phyloP scores from a whole-genome alignment of 768 basidiomycete species.

The Infundibulicybe gibba region DNA sequence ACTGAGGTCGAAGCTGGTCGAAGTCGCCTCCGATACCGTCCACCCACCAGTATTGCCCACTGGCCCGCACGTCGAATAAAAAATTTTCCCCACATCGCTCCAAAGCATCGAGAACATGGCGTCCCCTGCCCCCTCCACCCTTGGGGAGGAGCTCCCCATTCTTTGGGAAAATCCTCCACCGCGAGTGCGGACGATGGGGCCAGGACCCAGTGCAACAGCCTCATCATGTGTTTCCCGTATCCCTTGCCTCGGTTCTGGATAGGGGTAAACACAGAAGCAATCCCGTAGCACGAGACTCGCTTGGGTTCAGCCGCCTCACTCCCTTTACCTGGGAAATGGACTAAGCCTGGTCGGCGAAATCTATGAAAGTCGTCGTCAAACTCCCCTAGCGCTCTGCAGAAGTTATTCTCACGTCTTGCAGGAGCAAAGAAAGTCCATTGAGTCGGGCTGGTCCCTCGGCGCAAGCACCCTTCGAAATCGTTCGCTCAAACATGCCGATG shows the following conservation, averaged over 20 bases:
- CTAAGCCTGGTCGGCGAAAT: constrained; percentile 24
- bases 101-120: constrained; percentile 47
- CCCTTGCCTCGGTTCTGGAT: constrained; percentile 45
- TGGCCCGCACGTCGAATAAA: constrained; percentile 38
- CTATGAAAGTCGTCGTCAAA: constrained; percentile 7
- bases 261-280: constrained; percentile 59
- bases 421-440: constrained; percentile 53
- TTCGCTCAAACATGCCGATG: neutral
- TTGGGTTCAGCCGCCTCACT: constrained; percentile 3
- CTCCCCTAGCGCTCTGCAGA: too few species aligned
- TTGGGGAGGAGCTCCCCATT: constrained; percentile 45
- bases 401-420: constrained; percentile 54
- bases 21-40: too few species aligned
- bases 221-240: constrained; percentile 63
- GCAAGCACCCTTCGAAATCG: constrained; percentile 48
- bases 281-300: constrained; percentile 40
- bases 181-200: constrained; percentile 24
- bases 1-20: constrained; percentile 9
- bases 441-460: constrained; percentile 42
- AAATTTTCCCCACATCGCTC: constrained; percentile 46
- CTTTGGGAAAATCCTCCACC: constrained; percentile 17
- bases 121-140: constrained; percentile 28
- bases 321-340: constrained; percentile 14
- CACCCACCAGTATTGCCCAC: too few species aligned
- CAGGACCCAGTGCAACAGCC: constrained; percentile 54